Conservation (phyloP, 2,329 filamentous ascomycete genomes). For the Thelonectria rubi region DNA sequence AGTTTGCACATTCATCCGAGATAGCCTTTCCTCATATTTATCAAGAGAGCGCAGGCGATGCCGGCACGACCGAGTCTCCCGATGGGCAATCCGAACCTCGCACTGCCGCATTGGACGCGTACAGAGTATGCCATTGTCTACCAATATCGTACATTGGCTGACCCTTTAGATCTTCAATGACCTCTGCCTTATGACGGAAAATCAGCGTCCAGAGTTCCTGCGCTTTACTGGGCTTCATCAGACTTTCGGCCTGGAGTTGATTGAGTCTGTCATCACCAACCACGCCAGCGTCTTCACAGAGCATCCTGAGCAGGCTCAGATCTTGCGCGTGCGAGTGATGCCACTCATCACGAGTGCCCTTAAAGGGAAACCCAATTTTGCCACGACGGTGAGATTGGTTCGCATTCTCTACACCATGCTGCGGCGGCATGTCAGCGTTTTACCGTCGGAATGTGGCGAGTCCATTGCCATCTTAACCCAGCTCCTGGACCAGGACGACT, state of each 20-base stretch:
- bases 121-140: conserved; percentile 62
- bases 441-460: conserved; percentile 83
- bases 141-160: conserved; percentile 9
- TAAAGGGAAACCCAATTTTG: conserved; percentile 80
- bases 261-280: conserved; percentile 89
- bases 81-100: conserved; percentile 73
- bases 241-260: conserved; percentile 87
- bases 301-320: conserved; percentile 82
- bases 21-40: conserved; percentile 28
- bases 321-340: conserved; percentile 81
- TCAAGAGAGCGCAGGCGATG: conserved; percentile 57
- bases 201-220: conserved; percentile 83
- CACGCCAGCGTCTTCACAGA: conserved; percentile 81
- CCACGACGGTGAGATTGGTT: conserved; percentile 81
- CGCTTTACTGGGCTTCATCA: conserved; percentile 80
- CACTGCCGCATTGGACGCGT: conserved; percentile 84
- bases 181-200: conserved; percentile 86
- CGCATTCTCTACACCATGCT: conserved; percentile 86
- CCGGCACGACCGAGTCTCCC: conserved; percentile 72
- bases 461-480: conserved; percentile 84
- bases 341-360: conserved; percentile 82
- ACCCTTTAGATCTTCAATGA: conserved; percentile 80
- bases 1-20: conserved; percentile 43
- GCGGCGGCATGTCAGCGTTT: conserved; percentile 76
- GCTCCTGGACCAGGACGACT: conserved; percentile 85